A percentile compares a stretch with the other conserved stretches of the same genome.
These are phyloP conservation scores for Aureobasidium sp. DNA, from an alignment of 2,329 filamentous ascomycete genomes.

Conservation along the genomic window DNA sequence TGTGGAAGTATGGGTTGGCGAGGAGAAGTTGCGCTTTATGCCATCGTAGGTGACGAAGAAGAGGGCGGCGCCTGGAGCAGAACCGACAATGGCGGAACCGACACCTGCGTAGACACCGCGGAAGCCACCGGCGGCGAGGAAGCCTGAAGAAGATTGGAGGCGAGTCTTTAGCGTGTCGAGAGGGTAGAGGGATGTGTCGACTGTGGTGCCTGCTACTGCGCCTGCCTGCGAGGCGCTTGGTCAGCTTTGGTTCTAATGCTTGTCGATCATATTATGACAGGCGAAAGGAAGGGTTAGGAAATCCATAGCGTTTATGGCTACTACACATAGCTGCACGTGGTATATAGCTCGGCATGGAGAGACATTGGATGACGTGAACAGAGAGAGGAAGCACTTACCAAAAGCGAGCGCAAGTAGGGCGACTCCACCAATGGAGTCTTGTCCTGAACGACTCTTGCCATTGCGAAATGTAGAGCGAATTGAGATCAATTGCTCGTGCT, in stretches of 20 bases:
- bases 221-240: conserved; percentile 51
- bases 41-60: conserved; percentile 58
- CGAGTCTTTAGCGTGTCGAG: conserved; percentile 99
- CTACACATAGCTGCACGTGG: not conserved
- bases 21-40: conserved; percentile 17
- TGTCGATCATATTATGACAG: not conserved
- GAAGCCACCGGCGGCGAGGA: conserved; percentile 80
- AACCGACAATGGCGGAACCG: conserved; percentile 80
- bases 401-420: conserved; percentile 38
- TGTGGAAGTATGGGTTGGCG: not conserved
- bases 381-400: conserved; percentile 26
- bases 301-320: not conserved
- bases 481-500: conserved; percentile 8
- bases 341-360: not conserved
- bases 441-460: not conserved
- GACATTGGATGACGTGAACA: not conserved
- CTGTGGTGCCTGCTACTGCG: conserved; percentile 85
- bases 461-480: not conserved
- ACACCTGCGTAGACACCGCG: conserved; percentile 87
- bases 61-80: conserved; percentile 84
- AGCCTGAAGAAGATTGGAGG: conserved; percentile 71
- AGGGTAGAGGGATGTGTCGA: conserved; percentile 93
- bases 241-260: not conserved
- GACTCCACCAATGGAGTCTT: conserved; percentile 28
- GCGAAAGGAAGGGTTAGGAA: not conserved